phyloP scores from a whole-genome alignment of 225 moss, liverwort and hornwort species.

The Straminergon stramineum region DNA sequence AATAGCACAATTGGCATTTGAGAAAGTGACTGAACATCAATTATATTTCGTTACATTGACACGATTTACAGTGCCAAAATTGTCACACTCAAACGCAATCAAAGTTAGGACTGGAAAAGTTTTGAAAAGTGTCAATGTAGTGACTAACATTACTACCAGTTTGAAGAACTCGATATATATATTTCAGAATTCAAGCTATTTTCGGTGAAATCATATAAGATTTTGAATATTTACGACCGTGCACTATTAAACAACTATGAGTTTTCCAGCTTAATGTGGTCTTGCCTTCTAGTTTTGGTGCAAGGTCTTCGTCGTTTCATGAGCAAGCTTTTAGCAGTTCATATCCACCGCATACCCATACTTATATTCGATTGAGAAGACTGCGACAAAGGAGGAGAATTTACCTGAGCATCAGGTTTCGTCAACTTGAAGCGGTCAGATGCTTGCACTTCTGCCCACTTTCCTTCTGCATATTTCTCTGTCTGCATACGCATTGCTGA shows the following conservation, averaged over 20 bases:
- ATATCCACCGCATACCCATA: not conserved
- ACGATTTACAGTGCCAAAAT: not conserved
- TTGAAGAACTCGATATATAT: not conserved
- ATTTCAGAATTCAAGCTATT: not conserved
- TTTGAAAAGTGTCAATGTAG: not conserved
- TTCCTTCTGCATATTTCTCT: slow-evolving; percentile 76
- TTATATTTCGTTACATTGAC: not conserved
- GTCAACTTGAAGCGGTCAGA: slow-evolving; percentile 64
- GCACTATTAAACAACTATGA: not conserved
- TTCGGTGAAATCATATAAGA: not conserved
- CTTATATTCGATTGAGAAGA: not conserved
- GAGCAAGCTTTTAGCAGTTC: not conserved
- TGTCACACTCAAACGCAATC: not conserved
- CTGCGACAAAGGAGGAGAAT: not conserved
- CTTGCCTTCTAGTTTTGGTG: not conserved
- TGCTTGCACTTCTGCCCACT: slow-evolving; percentile 61
- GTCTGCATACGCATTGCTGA: slow-evolving; percentile 20
- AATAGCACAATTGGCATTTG: no score
- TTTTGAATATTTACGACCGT: no score
- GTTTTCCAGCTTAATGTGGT: not conserved
- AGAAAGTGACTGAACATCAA: not conserved
- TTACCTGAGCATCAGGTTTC: slow-evolving; percentile 79
- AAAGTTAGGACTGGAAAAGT: not conserved
- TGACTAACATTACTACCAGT: not conserved
- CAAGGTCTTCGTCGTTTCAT: not conserved